Conservation (phyloP, 2,329 filamentous ascomycete genomes). For the Tolypocladium inflatum region DNA sequence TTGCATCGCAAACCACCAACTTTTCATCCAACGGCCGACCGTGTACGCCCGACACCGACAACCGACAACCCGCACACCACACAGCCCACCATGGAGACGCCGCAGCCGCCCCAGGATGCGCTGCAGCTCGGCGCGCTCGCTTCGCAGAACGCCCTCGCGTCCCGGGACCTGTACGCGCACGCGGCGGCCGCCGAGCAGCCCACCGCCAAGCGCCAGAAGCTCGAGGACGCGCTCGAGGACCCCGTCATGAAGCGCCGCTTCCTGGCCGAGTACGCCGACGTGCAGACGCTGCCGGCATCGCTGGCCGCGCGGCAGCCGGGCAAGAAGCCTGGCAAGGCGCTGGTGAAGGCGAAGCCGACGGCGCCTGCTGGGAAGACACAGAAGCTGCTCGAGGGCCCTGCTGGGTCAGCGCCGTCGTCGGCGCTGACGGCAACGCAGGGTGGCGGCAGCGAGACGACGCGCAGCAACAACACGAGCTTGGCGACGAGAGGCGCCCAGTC, state of each 20-base stretch:
- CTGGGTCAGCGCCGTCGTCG: slow-evolving; percentile 30
- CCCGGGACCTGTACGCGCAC: slow-evolving; percentile 21
- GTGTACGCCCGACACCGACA: neutral
- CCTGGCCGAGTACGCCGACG: slow-evolving; percentile 65
- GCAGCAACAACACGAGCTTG: slow-evolving; percentile 20
- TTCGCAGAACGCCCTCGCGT: slow-evolving; percentile 22
- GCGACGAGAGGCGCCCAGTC: slow-evolving; percentile 17
- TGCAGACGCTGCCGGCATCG: slow-evolving; percentile 66
- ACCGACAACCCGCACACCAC: slow-evolving; percentile 3
- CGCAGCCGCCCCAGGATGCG: slow-evolving; percentile 20
- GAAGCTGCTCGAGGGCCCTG: slow-evolving; percentile 31
- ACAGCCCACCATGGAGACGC: slow-evolving; percentile 21
- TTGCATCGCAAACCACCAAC: slow-evolving; percentile 3
- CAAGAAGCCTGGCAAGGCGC: slow-evolving; percentile 18
- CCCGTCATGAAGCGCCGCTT: slow-evolving; percentile 39
- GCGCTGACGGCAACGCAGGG: slow-evolving; percentile 7
- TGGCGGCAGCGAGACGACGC: slow-evolving; percentile 6
- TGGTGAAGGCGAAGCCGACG: slow-evolving; percentile 11
- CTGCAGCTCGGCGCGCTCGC: slow-evolving; percentile 23
- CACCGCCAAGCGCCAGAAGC: slow-evolving; percentile 27
- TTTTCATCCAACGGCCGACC: slow-evolving; percentile 8
- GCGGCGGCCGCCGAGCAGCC: slow-evolving; percentile 11
- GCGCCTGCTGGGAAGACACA: slow-evolving; percentile 22
- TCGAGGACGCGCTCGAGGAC: slow-evolving; percentile 23
- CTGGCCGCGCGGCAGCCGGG: slow-evolving; percentile 71